phyloP scores from a whole-genome alignment of 192 early-diverging fungal species.

The Globomyces pollinis-pini region DNA sequence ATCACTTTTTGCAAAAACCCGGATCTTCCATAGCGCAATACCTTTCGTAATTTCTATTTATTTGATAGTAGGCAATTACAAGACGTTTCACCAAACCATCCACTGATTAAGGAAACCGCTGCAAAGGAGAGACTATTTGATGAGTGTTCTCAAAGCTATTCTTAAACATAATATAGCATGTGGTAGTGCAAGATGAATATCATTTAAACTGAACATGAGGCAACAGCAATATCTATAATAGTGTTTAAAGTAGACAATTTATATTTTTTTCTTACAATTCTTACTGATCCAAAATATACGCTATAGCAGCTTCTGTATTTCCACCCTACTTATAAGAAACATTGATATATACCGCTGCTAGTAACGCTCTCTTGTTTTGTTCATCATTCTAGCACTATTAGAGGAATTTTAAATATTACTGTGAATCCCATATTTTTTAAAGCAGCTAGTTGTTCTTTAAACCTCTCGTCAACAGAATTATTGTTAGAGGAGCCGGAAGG shows the following conservation, averaged over 20 bases:
- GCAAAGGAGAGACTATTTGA: slow-evolving; percentile 82
- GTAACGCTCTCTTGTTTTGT: slow-evolving; percentile 18
- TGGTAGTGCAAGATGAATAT: not conserved
- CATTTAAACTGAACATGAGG: not conserved
- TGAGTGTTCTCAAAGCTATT: slow-evolving; percentile 29
- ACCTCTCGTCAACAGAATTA: slow-evolving; percentile 20
- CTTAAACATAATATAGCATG: not conserved
- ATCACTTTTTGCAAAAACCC: slow-evolving; percentile 60
- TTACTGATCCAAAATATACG: slow-evolving; percentile 21
- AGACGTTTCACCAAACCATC: slow-evolving; percentile 67
- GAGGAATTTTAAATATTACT: slow-evolving; percentile 15
- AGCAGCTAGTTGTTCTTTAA: slow-evolving; percentile 17
- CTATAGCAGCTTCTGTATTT: slow-evolving; percentile 29
- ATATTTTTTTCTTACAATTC: not conserved
- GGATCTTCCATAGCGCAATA: slow-evolving; percentile 56
- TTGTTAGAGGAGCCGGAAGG: not conserved
- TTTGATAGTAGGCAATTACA: slow-evolving; percentile 57
- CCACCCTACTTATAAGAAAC: slow-evolving; percentile 17
- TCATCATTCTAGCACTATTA: slow-evolving; percentile 21
- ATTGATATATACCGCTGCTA: slow-evolving; percentile 21
- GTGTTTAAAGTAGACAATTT: not conserved
- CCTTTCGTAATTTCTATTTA: slow-evolving; percentile 46
- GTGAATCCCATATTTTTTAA: slow-evolving; percentile 28
- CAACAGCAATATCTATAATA: not conserved
- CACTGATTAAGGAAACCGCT: slow-evolving; percentile 67